A percentile compares a stretch with the other conserved stretches of the same genome.
Evolutionary conservation across 2,329 filamentous ascomycete genomes (phyloP).

Genomic region (Aspergillus sp.): DNA sequence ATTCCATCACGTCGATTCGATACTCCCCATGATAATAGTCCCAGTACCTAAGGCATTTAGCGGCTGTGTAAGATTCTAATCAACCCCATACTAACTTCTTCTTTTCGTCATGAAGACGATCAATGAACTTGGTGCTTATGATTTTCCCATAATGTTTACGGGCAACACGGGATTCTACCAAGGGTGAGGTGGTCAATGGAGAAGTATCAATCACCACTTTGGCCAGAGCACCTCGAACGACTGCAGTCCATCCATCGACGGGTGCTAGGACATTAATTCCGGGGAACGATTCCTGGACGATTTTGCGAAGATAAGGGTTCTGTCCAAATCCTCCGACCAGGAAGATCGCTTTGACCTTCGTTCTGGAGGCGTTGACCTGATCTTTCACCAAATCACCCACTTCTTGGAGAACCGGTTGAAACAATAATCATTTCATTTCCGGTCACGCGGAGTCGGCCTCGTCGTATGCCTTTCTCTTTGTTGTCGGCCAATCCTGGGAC

Average conservation of each 20-base stretch:
- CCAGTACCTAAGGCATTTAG: slow-evolving; percentile 16
- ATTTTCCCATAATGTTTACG: slow-evolving; percentile 23
- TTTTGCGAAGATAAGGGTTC: slow-evolving; percentile 22
- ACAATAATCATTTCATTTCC: slow-evolving; percentile 20
- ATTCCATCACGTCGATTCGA: slow-evolving; percentile 14
- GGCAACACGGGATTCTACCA: slow-evolving; percentile 21
- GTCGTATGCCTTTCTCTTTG: slow-evolving; percentile 14
- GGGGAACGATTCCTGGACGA: slow-evolving; percentile 13
- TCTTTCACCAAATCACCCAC: slow-evolving; percentile 19
- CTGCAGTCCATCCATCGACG: slow-evolving; percentile 27
- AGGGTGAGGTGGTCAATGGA: slow-evolving; percentile 2
- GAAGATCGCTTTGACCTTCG: slow-evolving; percentile 52
- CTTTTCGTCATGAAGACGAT: slow-evolving; percentile 8
- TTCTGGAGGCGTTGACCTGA: slow-evolving; percentile 55
- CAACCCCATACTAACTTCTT: slow-evolving; percentile 13
- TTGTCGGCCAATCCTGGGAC: slow-evolving; percentile 24
- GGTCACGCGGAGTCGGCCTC: slow-evolving; percentile 19
- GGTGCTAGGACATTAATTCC: slow-evolving; percentile 21
- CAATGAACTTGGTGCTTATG: neutral
- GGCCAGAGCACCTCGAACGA: slow-evolving; percentile 22
- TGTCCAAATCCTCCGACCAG: slow-evolving; percentile 32
- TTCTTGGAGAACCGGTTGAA: slow-evolving; percentile 20
- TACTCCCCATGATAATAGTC: slow-evolving; percentile 8
- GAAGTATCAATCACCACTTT: slow-evolving; percentile 14
- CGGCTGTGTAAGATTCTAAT: too few relatives aligned